These are phyloP conservation scores for Solanum bulbocastanum DNA, from an alignment of 257 asterid genomes.

Conservation along the genomic window DNA sequence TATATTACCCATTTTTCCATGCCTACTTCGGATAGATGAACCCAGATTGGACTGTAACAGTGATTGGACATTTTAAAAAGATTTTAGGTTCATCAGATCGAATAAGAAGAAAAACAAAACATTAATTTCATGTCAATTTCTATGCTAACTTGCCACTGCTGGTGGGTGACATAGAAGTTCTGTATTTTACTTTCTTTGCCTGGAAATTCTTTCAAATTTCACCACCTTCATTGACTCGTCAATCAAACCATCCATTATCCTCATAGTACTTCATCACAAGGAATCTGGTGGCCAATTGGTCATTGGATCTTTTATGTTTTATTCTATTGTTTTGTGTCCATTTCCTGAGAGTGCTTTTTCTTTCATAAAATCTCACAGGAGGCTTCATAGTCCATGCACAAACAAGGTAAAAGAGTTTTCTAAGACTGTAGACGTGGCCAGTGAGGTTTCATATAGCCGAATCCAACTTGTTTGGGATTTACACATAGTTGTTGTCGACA, in stretches of 20 bases:
- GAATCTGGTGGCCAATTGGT: neutral
- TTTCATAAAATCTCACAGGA: neutral
- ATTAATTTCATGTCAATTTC: neutral
- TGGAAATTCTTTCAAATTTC: neutral
- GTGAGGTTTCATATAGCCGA: neutral
- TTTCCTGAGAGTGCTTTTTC: neutral
- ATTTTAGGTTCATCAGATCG: neutral
- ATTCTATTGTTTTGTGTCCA: neutral
- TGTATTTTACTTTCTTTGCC: neutral
- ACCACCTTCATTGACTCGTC: neutral
- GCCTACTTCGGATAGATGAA: neutral
- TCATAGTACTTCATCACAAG: neutral
- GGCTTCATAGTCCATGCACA: neutral
- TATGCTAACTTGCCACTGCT: neutral
- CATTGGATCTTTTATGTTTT: neutral
- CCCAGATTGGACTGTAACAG: neutral
- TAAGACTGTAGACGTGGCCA: neutral
- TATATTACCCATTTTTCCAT: no score
- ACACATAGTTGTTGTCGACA: neutral
- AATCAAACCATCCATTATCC: neutral
- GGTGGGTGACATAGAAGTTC: neutral
- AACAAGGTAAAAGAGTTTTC: neutral
- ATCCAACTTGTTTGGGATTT: neutral
- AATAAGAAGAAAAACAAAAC: neutral
- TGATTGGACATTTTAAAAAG: neutral